Evolutionary conservation across 1,139 yeast genomes (phyloP).

Genomic region (Sugiyamaella pinicola): DNA sequence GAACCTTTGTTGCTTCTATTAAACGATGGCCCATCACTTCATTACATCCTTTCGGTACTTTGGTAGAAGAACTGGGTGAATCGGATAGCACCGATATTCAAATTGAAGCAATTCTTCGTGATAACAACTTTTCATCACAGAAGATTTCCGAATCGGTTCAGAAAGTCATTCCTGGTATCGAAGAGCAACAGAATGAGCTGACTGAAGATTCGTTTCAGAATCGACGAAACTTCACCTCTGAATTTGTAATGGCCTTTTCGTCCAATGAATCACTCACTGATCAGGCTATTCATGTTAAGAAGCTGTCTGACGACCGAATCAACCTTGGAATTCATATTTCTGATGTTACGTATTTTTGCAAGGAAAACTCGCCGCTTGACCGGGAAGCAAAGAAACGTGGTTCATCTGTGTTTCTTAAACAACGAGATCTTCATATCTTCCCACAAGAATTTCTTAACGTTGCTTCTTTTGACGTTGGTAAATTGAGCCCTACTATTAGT

Average conservation of each 20-base stretch:
- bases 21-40: constrained; percentile 99
- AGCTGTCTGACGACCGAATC: constrained; percentile 58
- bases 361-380: constrained; percentile 75
- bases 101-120: constrained; percentile 86
- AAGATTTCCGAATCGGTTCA: constrained; percentile 61
- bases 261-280: constrained; percentile 58
- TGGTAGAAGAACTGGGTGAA: constrained; percentile 82
- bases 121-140: constrained; percentile 87
- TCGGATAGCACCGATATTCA: constrained; percentile 79
- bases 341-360: constrained; percentile 73
- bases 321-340: constrained; percentile 79
- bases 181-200: constrained; percentile 27
- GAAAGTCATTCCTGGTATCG: constrained; percentile 39
- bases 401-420: constrained; percentile 88
- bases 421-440: constrained; percentile 65
- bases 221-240: constrained; percentile 63
- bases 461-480: constrained; percentile 65
- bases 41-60: constrained; percentile 94
- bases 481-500: constrained; percentile 69
- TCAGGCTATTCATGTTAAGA: constrained; percentile 76
- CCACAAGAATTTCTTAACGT: constrained; percentile 65
- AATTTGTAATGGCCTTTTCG: constrained; percentile 66
- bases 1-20: constrained; percentile 88
- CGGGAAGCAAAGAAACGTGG: constrained; percentile 91
- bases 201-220: constrained; percentile 42